Conservation (phyloP, 495 filamentous ascomycete genomes). For the Penicillium flavigenum region DNA sequence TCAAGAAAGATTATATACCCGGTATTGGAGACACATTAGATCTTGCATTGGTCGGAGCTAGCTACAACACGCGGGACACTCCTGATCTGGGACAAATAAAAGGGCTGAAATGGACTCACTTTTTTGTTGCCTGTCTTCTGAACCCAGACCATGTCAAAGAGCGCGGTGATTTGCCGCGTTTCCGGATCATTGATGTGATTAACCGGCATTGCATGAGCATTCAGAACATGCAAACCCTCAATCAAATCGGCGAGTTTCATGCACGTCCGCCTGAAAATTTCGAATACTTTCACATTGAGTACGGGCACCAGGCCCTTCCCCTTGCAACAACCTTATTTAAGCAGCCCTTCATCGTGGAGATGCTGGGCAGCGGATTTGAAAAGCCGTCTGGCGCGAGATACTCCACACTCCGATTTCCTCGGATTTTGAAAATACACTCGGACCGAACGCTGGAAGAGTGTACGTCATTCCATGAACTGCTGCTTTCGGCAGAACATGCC, state of each 20-base stretch:
- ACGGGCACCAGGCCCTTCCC: constrained; percentile 29
- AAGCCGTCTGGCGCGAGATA: constrained; percentile 56
- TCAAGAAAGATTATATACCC: constrained; percentile 89
- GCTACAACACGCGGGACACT: constrained; percentile 60
- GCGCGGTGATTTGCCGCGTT: constrained; percentile 54
- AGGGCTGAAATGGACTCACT: constrained; percentile 70
- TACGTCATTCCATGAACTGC: constrained; percentile 55
- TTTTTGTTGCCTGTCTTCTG: constrained; percentile 72
- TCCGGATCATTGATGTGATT: constrained; percentile 62
- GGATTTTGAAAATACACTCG: constrained; percentile 59
- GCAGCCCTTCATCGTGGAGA: constrained; percentile 62
- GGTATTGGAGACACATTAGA: constrained; percentile 79
- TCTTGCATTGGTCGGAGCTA: constrained; percentile 72
- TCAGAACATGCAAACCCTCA: constrained; percentile 51
- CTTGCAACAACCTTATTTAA: constrained; percentile 52
- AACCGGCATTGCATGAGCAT: constrained; percentile 49
- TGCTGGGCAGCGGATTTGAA: constrained; percentile 64
- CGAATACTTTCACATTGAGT: constrained; percentile 36
- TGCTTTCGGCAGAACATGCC: constrained; percentile 52
- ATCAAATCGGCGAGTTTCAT: constrained; percentile 49
- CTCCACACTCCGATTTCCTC: constrained; percentile 63
- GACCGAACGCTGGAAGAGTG: constrained; percentile 59
- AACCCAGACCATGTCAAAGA: constrained; percentile 66
- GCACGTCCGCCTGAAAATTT: constrained; percentile 27
- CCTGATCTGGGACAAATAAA: constrained; percentile 39